A percentile compares a stretch with the other conserved stretches of the same genome.
phyloP scores from a whole-genome alignment of 2,329 filamentous ascomycete species.

The Scopulariopsis brevicaulis region DNA sequence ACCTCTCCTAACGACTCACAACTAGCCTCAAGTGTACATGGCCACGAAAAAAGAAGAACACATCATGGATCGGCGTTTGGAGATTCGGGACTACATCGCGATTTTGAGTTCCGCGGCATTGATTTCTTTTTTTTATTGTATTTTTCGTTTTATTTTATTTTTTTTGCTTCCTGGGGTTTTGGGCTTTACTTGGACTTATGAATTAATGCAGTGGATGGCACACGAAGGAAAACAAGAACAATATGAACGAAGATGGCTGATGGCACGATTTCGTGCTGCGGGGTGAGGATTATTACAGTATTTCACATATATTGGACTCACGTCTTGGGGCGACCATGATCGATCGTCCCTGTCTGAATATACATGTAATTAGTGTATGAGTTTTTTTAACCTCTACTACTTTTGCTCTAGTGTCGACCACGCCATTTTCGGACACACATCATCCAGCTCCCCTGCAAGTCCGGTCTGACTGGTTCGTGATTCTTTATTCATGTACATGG shows the following conservation, averaged over 20 bases:
- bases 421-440: not conserved
- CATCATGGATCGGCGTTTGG: not conserved
- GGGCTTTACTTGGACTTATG: not conserved
- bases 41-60: not conserved
- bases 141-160: not conserved
- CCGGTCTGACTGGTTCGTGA: not conserved
- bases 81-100: not conserved
- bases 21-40: not conserved
- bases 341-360: not conserved
- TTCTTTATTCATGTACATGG: not conserved
- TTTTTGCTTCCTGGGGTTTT: not conserved
- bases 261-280: not conserved
- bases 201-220: not conserved
- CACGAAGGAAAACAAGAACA: not conserved
- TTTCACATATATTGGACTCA: conserved; percentile 1
- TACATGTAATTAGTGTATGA: not conserved
- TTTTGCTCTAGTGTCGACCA: too few species aligned
- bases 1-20: not conserved
- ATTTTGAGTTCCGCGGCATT: not conserved
- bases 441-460: not conserved
- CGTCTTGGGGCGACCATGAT: not conserved
- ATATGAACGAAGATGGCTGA: not conserved
- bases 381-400: not conserved
- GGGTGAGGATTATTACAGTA: not conserved
- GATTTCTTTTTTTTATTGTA: not conserved